Evolutionary conservation across 257 asterid genomes (phyloP).

Genomic region (Lantana camara): DNA sequence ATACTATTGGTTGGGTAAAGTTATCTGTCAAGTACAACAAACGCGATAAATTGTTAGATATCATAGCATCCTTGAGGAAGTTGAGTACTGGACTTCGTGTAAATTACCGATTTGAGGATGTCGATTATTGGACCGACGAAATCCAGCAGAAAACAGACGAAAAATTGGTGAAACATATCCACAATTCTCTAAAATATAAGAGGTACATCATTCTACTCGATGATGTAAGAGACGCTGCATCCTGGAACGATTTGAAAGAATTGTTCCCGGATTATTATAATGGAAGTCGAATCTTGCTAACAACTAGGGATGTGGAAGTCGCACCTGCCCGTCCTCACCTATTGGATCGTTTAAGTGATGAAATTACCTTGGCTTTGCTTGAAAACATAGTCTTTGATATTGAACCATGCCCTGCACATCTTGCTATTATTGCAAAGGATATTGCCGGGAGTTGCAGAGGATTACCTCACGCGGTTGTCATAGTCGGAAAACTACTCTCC

Average conservation of each 20-base stretch:
- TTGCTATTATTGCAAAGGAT: neutral
- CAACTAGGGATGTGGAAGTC: neutral
- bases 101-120: too few species aligned
- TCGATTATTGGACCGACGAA: too few species aligned
- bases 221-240: slow-evolving; percentile 19
- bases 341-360: neutral
- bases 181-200: neutral
- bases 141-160: neutral
- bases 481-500: neutral
- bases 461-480: neutral
- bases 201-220: slow-evolving; percentile 25
- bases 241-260: neutral
- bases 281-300: slow-evolving; percentile 10
- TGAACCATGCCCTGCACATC: neutral
- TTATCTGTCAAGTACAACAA: neutral
- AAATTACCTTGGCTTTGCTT: neutral
- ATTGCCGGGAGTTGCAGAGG: neutral
- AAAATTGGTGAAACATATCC: neutral
- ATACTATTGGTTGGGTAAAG: neutral
- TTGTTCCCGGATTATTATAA: neutral
- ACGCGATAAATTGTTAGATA: neutral
- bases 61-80: neutral
- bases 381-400: neutral
- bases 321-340: neutral
- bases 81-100: too few species aligned